Evolutionary conservation across 2,329 filamentous ascomycete species (phyloP).

Genomic region (Fusarium brachygibbosum): DNA sequence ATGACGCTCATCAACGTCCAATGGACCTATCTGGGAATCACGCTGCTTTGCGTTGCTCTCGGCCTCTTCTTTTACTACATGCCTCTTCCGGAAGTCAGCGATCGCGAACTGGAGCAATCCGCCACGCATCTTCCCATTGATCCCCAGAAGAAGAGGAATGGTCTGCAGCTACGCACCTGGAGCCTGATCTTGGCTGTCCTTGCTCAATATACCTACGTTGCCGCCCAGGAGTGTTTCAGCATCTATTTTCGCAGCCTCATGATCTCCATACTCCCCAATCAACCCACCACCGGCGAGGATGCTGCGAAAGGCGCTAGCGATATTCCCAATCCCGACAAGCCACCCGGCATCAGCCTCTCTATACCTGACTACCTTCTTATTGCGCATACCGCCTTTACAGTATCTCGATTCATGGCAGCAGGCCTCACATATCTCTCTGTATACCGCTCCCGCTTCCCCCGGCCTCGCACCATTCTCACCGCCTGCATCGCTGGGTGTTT

Average conservation of each 20-base stretch:
- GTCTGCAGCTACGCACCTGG: constrained; percentile 67
- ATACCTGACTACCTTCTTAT: constrained; percentile 77
- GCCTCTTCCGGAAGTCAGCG: constrained; percentile 72
- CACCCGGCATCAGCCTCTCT: constrained; percentile 64
- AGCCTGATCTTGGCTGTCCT: constrained; percentile 77
- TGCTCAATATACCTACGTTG: constrained; percentile 84
- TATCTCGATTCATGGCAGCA: constrained; percentile 78
- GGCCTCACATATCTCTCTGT: constrained; percentile 71
- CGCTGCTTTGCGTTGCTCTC: constrained; percentile 78
- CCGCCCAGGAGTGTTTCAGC: constrained; percentile 76
- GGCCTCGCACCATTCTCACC: constrained; percentile 77
- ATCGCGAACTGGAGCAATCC: constrained; percentile 66
- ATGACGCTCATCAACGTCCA: constrained; percentile 79
- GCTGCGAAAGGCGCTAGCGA: constrained; percentile 43
- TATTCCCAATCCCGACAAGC: constrained; percentile 53
- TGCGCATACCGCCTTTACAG: constrained; percentile 78
- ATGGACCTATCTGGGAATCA: constrained; percentile 88
- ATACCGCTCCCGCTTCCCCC: constrained; percentile 64
- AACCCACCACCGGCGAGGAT: constrained; percentile 38
- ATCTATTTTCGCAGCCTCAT: constrained; percentile 71
- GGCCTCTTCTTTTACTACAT: constrained; percentile 78
- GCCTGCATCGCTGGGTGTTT: constrained; percentile 73
- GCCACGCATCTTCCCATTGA: constrained; percentile 64
- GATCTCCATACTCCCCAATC: constrained; percentile 55
- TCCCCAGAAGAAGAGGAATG: constrained; percentile 63